phyloP scores from a whole-genome alignment of 805 yeast genomes.

The Ogataea kodamae region DNA sequence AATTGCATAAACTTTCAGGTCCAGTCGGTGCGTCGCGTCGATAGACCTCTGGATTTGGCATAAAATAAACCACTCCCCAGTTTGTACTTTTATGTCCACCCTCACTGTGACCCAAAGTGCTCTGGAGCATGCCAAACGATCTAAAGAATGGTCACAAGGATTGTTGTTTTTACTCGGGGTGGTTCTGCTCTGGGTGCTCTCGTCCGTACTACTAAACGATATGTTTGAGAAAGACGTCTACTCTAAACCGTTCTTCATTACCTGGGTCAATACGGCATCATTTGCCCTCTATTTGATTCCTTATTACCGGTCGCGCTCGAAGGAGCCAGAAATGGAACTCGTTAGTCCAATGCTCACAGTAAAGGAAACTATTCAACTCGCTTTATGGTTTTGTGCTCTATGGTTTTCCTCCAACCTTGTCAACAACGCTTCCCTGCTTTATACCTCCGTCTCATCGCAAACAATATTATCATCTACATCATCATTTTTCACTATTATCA shows the following conservation, averaged over 20 bases:
- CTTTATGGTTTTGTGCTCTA: conserved; percentile 77
- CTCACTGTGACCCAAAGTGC: conserved; percentile 8
- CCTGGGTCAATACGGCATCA: conserved; percentile 85
- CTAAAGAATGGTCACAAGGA: conserved; percentile 69
- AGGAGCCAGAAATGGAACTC: neutral
- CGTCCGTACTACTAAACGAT: conserved; percentile 80
- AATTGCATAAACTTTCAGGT: conserved; percentile 2
- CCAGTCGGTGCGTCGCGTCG: conserved; percentile 11
- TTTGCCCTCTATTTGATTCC: conserved; percentile 78
- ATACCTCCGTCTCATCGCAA: conserved; percentile 91
- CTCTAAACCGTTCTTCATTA: conserved; percentile 87
- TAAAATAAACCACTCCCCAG: neutral
- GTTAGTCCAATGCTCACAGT: conserved; percentile 33
- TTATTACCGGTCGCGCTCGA: conserved; percentile 28
- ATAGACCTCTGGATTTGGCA: conserved; percentile 1
- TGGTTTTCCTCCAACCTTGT: conserved; percentile 92
- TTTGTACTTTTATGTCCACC: conserved; percentile 1
- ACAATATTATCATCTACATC: conserved; percentile 91
- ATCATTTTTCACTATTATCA: conserved; percentile 83
- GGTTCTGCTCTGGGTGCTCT: conserved; percentile 84
- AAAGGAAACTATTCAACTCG: conserved; percentile 66
- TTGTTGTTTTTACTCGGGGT: conserved; percentile 69
- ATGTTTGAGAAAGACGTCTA: conserved; percentile 64
- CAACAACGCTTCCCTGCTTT: conserved; percentile 81
- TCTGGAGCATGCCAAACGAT: conserved; percentile 15